Base-by-base conservation (phyloP, 2,329 filamentous ascomycete genomes). In the Drechslerella coelobrocha region DNA sequence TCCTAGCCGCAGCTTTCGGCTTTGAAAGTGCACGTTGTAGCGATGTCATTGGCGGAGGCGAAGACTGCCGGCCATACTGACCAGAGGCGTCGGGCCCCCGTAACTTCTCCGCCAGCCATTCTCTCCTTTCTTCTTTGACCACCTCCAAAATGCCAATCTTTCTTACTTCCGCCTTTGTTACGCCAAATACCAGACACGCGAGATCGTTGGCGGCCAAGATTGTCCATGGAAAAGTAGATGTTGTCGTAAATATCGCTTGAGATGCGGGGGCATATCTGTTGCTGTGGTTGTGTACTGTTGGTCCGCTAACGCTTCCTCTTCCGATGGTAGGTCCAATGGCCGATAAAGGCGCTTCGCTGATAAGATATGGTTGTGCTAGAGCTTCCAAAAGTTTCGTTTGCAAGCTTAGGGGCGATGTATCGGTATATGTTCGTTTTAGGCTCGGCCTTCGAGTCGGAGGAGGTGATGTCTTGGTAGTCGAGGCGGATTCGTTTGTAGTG, bases 231-330 rank as follows among this genome's bases (percentile, higher is more conserved):
- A 91, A 85, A 73, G 89, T 87, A 12, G 90, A 85, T 79, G 96
- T 91, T n/a, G 94, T 99, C 6, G 93, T 95, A 78, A 99, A 99
- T 63, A 99, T 97, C 57, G 94, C 94, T 78, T 99, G 94, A 3
- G 93, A 90, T 43, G 91, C 90, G 6, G 92, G 92, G 12, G 90
- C 88, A 87, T 92, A 96, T 78, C 94, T 87, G 76, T 90, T 94
- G 65, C 91, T 89, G 79, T 97, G 92, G 7, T 89, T 89, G 78
- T 97, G 93, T n/a, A 90, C 84, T 8, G 84, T 82, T 14, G 88
- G 82, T 9, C 82, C 83, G 74, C 63, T 73, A 54, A 75, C 72
- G 50, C 68, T 74, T 31, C 27, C 61, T 24, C 39, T 10, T 24
- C 27, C 45, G 8, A 65, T 41, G 9, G 61, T 47, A 10, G 73